Conservation (phyloP, 2,329 filamentous ascomycete species). For the Penicillium corylophilum region DNA sequence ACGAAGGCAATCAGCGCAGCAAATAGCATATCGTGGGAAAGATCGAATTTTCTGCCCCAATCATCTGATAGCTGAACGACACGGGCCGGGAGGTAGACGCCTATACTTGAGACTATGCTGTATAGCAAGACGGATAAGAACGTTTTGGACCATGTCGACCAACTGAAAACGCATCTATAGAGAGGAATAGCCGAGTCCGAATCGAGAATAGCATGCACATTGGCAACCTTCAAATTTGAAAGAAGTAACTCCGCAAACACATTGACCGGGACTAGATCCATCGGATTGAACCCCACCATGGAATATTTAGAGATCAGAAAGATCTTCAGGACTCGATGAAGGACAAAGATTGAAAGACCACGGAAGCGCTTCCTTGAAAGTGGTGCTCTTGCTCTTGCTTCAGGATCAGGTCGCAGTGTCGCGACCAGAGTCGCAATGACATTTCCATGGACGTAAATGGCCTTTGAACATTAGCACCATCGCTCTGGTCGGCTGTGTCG, state of each 20-base stretch:
- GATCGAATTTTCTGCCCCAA: background rate
- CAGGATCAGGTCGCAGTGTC: background rate
- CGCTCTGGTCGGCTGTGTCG: background rate
- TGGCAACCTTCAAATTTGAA: constrained; percentile 2
- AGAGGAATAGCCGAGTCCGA: background rate
- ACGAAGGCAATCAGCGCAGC: background rate
- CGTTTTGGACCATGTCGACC: background rate
- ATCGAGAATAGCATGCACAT: constrained; percentile 1
- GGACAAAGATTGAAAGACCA: constrained; percentile 1
- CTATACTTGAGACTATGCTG: background rate
- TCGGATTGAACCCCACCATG: background rate
- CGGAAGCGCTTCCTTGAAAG: background rate
- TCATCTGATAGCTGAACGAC: background rate
- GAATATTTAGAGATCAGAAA: background rate
- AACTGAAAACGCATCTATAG: background rate
- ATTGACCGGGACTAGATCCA: background rate
- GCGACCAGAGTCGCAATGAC: background rate
- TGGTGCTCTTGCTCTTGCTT: background rate
- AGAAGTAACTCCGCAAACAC: background rate
- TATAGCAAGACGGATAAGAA: constrained; percentile 5
- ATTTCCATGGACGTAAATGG: background rate
- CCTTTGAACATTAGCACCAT: background rate
- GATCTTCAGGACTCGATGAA: constrained; percentile 1
- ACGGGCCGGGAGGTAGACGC: constrained; percentile 6
- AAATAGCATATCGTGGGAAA: background rate